Evolutionary conservation across 148 eudicot genomes (phyloP).

Genomic region (Camellia granthamiana): DNA sequence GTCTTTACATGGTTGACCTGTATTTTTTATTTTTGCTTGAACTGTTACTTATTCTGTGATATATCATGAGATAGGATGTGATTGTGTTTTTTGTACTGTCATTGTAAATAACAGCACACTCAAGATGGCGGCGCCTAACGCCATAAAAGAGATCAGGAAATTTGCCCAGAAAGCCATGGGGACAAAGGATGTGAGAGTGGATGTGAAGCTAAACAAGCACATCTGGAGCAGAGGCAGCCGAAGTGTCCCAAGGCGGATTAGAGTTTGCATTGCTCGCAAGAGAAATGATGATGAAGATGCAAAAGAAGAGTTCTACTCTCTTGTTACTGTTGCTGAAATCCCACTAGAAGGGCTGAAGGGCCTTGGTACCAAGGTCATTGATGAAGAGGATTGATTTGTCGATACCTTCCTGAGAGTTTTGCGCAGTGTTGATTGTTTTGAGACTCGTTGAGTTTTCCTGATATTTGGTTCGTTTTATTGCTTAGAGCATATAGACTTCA

Average conservation of each 20-base stretch:
- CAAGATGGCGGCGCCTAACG: conserved; percentile 84
- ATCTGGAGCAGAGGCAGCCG: conserved; percentile 88
- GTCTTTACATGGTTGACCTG: background rate
- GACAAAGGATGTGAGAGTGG: conserved; percentile 72
- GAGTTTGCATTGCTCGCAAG: conserved; percentile 85
- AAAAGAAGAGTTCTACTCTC: conserved; percentile 91
- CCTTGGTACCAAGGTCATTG: conserved; percentile 78
- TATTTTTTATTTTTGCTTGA: background rate
- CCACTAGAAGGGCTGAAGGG: conserved; percentile 82
- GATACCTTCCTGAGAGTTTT: conserved; percentile 5
- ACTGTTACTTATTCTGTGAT: background rate
- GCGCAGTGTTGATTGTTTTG: background rate
- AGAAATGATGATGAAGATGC: conserved; percentile 95
- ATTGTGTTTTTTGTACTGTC: background rate
- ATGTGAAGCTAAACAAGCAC: conserved; percentile 79
- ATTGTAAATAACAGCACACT: conserved; percentile 45
- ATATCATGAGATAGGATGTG: background rate
- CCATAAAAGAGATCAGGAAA: conserved; percentile 71
- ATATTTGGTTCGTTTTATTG: background rate
- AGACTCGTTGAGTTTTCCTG: background rate
- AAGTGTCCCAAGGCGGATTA: conserved; percentile 79
- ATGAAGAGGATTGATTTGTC: conserved; percentile 64
- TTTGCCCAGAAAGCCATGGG: conserved; percentile 79
- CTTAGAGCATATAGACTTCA: background rate
- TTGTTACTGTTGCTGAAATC: conserved; percentile 80